A percentile compares a stretch with the other conserved stretches of the same genome.
These are phyloP conservation scores for Aristolochia californica DNA, from an alignment of 164 flowering plant species.

Conservation along the genomic window DNA sequence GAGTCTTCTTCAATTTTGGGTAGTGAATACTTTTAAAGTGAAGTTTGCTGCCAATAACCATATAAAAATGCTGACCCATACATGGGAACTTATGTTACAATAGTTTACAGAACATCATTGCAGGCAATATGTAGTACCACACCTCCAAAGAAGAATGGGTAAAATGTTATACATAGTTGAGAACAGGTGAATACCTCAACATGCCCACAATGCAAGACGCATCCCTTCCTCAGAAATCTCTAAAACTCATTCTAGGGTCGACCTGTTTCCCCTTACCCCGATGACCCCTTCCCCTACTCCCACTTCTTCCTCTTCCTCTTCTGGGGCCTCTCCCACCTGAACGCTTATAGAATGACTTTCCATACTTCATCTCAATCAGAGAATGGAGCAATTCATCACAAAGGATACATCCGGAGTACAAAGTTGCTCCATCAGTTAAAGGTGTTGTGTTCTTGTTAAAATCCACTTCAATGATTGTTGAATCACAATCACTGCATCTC, in stretches of 20 bases:
- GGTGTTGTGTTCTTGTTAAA: constrained; percentile 93
- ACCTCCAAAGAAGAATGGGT: too few relatives aligned
- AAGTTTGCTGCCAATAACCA: too few relatives aligned
- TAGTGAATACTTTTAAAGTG: too few relatives aligned
- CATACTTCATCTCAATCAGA: constrained; percentile 79
- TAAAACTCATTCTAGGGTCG: constrained; percentile 89
- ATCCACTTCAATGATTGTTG: constrained; percentile 71
- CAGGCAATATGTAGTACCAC: too few relatives aligned
- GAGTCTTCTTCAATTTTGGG: too few relatives aligned
- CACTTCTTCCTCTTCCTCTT: constrained; percentile 44
- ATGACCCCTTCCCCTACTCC: constrained; percentile 33
- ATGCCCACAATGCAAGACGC: background rate
- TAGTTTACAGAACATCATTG: too few relatives aligned
- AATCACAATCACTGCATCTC: constrained; percentile 70
- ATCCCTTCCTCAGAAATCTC: constrained; percentile 48
- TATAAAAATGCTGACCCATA: too few relatives aligned
- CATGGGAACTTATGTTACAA: too few relatives aligned
- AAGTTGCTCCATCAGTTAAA: constrained; percentile 67
- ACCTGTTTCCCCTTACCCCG: constrained; percentile 30
- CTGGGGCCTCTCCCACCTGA: constrained; percentile 48
- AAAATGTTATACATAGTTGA: too few relatives aligned
- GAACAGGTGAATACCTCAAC: background rate
- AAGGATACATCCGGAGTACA: constrained; percentile 71
- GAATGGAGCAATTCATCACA: constrained; percentile 93
- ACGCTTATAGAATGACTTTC: constrained; percentile 50